Evolutionary conservation across 305 asterid genomes (phyloP).

Genomic region (Fraxinus albicans): DNA sequence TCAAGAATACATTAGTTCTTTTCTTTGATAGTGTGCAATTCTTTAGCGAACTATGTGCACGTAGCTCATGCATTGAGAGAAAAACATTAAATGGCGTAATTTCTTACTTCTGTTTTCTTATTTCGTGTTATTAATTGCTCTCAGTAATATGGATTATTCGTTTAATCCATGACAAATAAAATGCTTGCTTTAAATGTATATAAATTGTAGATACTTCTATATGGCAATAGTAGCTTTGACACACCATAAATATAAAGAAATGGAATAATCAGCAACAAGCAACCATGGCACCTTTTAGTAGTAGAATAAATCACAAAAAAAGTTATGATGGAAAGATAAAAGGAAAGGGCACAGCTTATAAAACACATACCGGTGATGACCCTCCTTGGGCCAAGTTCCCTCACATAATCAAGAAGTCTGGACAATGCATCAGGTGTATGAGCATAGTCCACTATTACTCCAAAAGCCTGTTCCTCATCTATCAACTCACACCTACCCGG

Average conservation of each 20-base stretch:
- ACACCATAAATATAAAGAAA: neutral
- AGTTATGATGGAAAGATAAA: neutral
- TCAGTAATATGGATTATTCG: neutral
- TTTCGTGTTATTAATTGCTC: neutral
- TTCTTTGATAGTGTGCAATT: neutral
- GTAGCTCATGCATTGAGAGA: neutral
- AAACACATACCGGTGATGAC: conserved; percentile 69
- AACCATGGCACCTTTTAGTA: neutral
- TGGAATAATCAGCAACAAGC: neutral
- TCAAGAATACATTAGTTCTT: neutral
- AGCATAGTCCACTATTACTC: conserved; percentile 86
- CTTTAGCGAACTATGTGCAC: neutral
- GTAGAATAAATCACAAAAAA: neutral
- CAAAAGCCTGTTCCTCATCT: conserved; percentile 95
- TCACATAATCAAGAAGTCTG: conserved; percentile 76
- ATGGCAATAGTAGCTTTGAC: neutral
- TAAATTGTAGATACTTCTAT: neutral
- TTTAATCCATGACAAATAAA: neutral
- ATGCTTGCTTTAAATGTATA: neutral
- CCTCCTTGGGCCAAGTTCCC: conserved; percentile 81
- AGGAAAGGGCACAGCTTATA: conserved; percentile 15
- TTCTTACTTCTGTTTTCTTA: too few species aligned
- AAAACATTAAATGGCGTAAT: too few species aligned
- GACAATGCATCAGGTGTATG: conserved; percentile 81
- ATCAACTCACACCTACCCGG: conserved; percentile 97